phyloP scores from a whole-genome alignment of 1,139 yeast species.

The Komagataea norvegica region DNA sequence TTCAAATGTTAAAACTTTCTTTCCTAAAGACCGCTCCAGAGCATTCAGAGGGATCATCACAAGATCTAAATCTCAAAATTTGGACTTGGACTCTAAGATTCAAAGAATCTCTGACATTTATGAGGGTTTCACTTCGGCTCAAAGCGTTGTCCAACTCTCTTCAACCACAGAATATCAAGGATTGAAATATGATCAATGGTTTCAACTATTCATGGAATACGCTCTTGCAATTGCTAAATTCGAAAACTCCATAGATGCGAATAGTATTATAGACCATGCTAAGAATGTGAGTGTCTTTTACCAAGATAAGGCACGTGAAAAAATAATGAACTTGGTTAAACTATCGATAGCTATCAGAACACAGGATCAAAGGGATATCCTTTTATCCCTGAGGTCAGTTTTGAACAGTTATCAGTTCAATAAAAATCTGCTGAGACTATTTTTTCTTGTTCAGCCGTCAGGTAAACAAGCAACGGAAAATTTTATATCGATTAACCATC shows the following conservation, averaged over 20 bases:
- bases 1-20: slow-evolving; percentile 69
- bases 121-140: slow-evolving; percentile 51
- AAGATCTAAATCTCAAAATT: slow-evolving; percentile 53
- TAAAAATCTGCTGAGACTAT: slow-evolving; percentile 60
- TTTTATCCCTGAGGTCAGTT: slow-evolving; percentile 56
- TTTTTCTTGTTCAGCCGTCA: slow-evolving; percentile 62
- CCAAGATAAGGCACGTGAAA: slow-evolving; percentile 52
- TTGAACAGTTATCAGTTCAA: slow-evolving; percentile 71
- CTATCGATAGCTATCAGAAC: slow-evolving; percentile 59
- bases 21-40: slow-evolving; percentile 68
- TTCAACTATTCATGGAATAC: slow-evolving; percentile 73
- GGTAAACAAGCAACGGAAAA: slow-evolving; percentile 54
- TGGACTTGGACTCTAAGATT: slow-evolving; percentile 67
- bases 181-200: slow-evolving; percentile 75
- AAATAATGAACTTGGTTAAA: slow-evolving; percentile 57
- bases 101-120: slow-evolving; percentile 62
- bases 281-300: slow-evolving; percentile 71
- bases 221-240: slow-evolving; percentile 60
- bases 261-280: slow-evolving; percentile 67
- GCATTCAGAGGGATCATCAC: slow-evolving; percentile 64
- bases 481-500: slow-evolving; percentile 76
- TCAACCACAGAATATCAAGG: slow-evolving; percentile 62
- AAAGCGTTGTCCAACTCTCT: slow-evolving; percentile 37
- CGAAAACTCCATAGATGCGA: slow-evolving; percentile 66
- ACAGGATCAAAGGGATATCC: slow-evolving; percentile 47